A percentile compares a stretch with the other conserved stretches of the same genome.
Evolutionary conservation across 306 rosid species (phyloP).

Genomic region (Prunus salicina): DNA sequence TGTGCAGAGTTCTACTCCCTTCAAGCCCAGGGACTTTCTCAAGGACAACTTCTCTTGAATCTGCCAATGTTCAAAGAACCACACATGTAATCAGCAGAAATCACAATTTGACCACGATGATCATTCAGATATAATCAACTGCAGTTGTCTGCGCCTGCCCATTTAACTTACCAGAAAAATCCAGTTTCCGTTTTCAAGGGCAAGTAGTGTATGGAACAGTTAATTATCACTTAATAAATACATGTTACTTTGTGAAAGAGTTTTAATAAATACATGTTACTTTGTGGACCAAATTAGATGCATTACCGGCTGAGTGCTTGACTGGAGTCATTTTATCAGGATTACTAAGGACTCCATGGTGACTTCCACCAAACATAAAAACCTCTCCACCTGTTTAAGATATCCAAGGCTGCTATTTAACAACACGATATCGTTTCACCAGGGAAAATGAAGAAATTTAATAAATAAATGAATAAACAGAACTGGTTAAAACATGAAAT

Average conservation of each 20-base stretch:
- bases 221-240: not conserved
- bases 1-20: constrained; percentile 39
- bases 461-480: constrained; percentile 1
- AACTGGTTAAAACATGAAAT: not conserved
- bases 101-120: not conserved
- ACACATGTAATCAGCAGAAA: not conserved
- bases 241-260: not conserved
- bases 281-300: not conserved
- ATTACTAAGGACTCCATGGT: constrained; percentile 63
- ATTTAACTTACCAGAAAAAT: too few relatives aligned
- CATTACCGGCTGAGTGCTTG: constrained; percentile 49
- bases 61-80: constrained; percentile 13
- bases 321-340: constrained; percentile 29
- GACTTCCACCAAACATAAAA: constrained; percentile 78
- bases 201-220: not conserved
- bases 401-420: constrained; percentile 5
- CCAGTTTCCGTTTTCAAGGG: too few relatives aligned
- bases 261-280: not conserved
- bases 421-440: not conserved
- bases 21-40: constrained; percentile 51
- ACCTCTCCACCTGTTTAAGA: constrained; percentile 52
- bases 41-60: constrained; percentile 37
- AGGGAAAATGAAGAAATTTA: not conserved
- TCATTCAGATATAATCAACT: not conserved
- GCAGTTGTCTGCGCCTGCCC: not conserved